Conservation (phyloP, 176 grass and related monocot genomes). For the Aegilops umbellulata region DNA sequence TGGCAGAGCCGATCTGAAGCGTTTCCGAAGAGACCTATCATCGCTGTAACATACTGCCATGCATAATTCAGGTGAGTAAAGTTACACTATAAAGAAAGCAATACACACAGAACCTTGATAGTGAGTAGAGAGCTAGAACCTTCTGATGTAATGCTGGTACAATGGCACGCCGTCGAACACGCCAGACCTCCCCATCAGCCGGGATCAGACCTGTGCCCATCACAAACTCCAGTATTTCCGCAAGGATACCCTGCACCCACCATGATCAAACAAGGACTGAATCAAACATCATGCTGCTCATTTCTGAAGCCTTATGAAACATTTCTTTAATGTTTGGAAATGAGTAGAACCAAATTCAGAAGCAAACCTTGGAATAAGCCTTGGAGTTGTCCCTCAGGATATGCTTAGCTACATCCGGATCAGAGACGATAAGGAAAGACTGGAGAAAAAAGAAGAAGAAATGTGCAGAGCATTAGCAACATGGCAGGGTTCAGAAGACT, state of each 20-base stretch:
- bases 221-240: constrained; percentile 89
- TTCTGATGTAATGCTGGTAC: constrained; percentile 95
- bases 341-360: not conserved
- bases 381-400: constrained; percentile 87
- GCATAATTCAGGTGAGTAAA: constrained; percentile 1
- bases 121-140: constrained; percentile 10
- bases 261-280: constrained; percentile 13
- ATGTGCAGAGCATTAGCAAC: not conserved
- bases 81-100: not conserved
- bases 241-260: constrained; percentile 74
- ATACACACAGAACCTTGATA: not conserved
- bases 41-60: constrained; percentile 72
- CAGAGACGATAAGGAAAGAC: constrained; percentile 98
- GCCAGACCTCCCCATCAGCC: constrained; percentile 86
- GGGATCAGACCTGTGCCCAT: constrained; percentile 96
- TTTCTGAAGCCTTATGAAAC: not conserved
- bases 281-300: not conserved
- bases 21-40: constrained; percentile 82
- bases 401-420: constrained; percentile 82
- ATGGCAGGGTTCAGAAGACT: not conserved
- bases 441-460: not conserved
- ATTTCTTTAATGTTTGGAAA: not conserved
- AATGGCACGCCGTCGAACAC: constrained; percentile 84
- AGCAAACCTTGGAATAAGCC: constrained; percentile 82
- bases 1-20: constrained; percentile 70